These are phyloP conservation scores for Caryopteris hybrid DNA, from an alignment of 305 asterid species.

Conservation along the genomic window DNA sequence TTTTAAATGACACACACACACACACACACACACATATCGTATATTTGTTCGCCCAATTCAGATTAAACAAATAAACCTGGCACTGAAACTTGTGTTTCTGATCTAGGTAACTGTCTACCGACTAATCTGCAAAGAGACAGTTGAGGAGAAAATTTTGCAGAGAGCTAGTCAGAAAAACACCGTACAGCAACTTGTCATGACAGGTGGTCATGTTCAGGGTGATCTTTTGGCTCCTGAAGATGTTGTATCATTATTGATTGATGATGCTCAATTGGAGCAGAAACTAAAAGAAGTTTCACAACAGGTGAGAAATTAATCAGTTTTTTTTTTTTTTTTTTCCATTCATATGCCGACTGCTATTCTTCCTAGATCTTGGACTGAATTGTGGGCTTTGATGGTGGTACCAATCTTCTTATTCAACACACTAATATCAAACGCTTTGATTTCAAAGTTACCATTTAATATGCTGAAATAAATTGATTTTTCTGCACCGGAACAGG, in stretches of 20 bases:
- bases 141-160: slow-evolving; percentile 90
- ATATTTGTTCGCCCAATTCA: not conserved
- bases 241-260: slow-evolving; percentile 87
- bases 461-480: not conserved
- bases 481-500: slow-evolving; percentile 45
- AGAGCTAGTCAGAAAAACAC: slow-evolving; percentile 96
- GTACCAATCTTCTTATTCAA: not conserved
- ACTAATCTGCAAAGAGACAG: slow-evolving; percentile 85
- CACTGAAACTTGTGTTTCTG: slow-evolving; percentile 7
- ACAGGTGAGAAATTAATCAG: slow-evolving; percentile 44
- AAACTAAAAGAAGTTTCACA: slow-evolving; percentile 85
- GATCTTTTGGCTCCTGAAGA: slow-evolving; percentile 97
- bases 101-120: slow-evolving; percentile 89
- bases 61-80: not conserved
- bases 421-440: not conserved
- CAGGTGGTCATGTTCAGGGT: slow-evolving; percentile 98
- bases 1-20: not conserved
- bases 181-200: slow-evolving; percentile 98
- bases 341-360: not conserved
- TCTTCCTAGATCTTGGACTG: not conserved
- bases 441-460: not conserved
- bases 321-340: not conserved
- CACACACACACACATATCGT: too few relatives aligned
- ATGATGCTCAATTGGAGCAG: slow-evolving; percentile 91
- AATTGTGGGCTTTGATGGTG: not conserved